Evolutionary conservation across 805 yeast species (phyloP).

Genomic region (Naumovozyma dairenensis): DNA sequence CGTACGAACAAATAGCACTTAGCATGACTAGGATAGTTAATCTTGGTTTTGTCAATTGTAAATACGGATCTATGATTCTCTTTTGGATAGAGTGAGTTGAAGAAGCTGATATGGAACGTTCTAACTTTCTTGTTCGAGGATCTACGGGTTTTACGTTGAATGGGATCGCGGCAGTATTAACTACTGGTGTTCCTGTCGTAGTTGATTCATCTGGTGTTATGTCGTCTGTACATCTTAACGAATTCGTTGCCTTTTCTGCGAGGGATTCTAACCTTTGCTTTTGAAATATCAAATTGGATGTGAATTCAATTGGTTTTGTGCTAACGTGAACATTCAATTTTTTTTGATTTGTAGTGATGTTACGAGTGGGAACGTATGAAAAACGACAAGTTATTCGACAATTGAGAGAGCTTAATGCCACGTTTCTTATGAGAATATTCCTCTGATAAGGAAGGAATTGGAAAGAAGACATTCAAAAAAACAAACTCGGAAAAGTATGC

Average conservation of each 20-base stretch:
- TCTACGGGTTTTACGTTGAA: slow-evolving; percentile 44
- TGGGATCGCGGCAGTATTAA: slow-evolving; percentile 30
- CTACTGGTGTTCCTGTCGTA: neutral
- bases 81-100: slow-evolving; percentile 22
- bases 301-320: slow-evolving; percentile 31
- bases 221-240: slow-evolving; percentile 30
- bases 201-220: slow-evolving; percentile 5
- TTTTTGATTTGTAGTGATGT: too few species aligned
- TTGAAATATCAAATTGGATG: slow-evolving; percentile 24
- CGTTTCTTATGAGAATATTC: too few species aligned
- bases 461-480: too few species aligned
- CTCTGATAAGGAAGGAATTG: too few species aligned
- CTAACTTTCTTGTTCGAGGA: slow-evolving; percentile 7
- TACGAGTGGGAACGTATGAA: too few species aligned
- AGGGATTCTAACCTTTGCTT: slow-evolving; percentile 1
- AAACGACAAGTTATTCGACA: too few species aligned
- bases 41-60: slow-evolving; percentile 84
- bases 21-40: slow-evolving; percentile 80
- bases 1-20: slow-evolving; percentile 89
- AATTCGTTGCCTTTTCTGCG: slow-evolving; percentile 21
- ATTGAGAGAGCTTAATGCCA: too few species aligned
- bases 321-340: slow-evolving; percentile 15
- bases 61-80: slow-evolving; percentile 46
- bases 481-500: too few species aligned
- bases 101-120: neutral